Conservation (phyloP, 306 rosid genomes). For the Boehmeria nivea region DNA sequence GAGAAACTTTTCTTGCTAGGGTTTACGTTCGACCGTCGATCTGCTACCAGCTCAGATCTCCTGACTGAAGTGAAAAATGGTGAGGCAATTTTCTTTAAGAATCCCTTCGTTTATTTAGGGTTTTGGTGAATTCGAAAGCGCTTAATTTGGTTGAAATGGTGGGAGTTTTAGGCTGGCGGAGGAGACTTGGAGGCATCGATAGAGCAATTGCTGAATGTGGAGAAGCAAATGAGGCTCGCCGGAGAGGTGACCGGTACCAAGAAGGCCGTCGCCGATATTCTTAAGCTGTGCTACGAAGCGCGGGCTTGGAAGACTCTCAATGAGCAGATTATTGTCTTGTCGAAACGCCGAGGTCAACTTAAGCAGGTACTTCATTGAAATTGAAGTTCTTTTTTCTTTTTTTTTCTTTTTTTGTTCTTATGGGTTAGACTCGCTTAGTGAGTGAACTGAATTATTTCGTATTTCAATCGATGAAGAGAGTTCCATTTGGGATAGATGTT, state of each 20-base stretch:
- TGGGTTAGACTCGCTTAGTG: not conserved
- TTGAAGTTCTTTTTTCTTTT: not conserved
- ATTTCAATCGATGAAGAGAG: not conserved
- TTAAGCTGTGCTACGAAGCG: conserved; percentile 76
- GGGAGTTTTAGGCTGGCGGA: conserved; percentile 47
- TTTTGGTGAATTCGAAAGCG: not conserved
- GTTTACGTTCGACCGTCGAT: not conserved
- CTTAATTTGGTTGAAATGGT: too few species aligned
- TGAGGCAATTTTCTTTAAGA: not conserved
- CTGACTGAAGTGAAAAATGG: conserved; percentile 7
- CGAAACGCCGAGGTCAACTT: conserved; percentile 95
- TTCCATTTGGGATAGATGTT: not conserved
- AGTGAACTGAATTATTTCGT: not conserved
- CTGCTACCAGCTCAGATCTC: not conserved
- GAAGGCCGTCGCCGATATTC: conserved; percentile 73
- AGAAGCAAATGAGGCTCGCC: conserved; percentile 77
- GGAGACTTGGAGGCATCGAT: conserved; percentile 52
- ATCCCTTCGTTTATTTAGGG: not conserved
- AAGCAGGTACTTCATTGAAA: conserved; percentile 60
- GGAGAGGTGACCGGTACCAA: conserved; percentile 79
- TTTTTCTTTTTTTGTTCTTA: not conserved
- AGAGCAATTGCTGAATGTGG: conserved; percentile 74
- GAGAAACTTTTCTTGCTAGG: conserved; percentile 2
- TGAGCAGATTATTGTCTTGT: conserved; percentile 81
- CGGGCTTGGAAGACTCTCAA: conserved; percentile 81